phyloP scores from a whole-genome alignment of 352 stramenopile genomes.

The Phytophthora meadii region DNA sequence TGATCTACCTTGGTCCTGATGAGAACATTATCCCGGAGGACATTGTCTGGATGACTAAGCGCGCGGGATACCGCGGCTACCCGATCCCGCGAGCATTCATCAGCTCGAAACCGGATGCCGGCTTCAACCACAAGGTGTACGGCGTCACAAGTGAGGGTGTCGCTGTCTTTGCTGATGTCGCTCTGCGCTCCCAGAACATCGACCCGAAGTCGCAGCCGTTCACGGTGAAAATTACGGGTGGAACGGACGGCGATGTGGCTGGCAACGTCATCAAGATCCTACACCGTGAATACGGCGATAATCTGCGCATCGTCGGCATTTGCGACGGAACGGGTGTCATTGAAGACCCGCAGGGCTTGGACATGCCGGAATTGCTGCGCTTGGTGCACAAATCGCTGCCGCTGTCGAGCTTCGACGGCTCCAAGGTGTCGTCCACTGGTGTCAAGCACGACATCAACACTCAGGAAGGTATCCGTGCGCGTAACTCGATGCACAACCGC shows the following conservation, averaged over 20 bases:
- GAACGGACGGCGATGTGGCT: conserved; percentile 97
- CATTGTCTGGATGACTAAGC: conserved; percentile 88
- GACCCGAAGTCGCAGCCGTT: conserved; percentile 77
- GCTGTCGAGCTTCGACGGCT: conserved; percentile 80
- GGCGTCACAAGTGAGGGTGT: conserved; percentile 86
- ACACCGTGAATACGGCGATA: conserved; percentile 92
- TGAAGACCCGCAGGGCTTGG: conserved; percentile 95
- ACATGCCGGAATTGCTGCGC: conserved; percentile 94
- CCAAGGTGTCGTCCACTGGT: conserved; percentile 56
- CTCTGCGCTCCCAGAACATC: conserved; percentile 78
- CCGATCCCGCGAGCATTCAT: conserved; percentile 86
- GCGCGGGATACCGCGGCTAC: conserved; percentile 80
- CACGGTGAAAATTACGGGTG: conserved; percentile 92
- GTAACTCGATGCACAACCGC: conserved; percentile 99
- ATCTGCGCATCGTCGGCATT: conserved; percentile 93
- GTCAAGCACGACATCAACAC: conserved; percentile 88
- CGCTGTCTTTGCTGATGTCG: conserved; percentile 82
- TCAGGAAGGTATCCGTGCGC: conserved; percentile 85
- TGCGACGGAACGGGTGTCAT: conserved; percentile 94
- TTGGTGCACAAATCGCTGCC: conserved; percentile 92
- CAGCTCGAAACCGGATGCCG: conserved; percentile 84
- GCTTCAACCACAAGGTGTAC: conserved; percentile 91
- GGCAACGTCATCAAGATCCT: conserved; percentile 99
- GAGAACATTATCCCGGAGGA: conserved; percentile 85
- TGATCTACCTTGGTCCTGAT: conserved; percentile 86